phyloP scores from a whole-genome alignment of 495 filamentous ascomycete species.

The Neurospora sp. region DNA sequence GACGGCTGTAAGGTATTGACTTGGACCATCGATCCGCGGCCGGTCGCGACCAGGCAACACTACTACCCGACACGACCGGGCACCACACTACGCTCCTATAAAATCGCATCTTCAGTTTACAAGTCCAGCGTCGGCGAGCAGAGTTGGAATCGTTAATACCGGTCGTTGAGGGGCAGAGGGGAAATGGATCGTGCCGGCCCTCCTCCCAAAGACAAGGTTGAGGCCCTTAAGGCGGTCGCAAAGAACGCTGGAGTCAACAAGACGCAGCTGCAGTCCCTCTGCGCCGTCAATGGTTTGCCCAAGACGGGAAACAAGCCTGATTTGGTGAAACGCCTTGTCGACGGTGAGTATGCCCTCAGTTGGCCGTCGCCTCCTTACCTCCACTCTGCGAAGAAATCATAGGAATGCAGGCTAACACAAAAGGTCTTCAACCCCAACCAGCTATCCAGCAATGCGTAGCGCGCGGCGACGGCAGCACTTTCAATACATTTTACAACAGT shows the following conservation, averaged over 20 bases:
- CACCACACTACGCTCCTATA: neutral
- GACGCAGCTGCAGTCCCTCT: conserved; percentile 61
- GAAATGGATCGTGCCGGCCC: neutral
- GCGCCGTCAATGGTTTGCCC: conserved; percentile 55
- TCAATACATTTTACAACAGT: conserved; percentile 13
- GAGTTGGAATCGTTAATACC: neutral
- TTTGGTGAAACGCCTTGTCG: conserved; percentile 64
- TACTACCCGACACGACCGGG: neutral
- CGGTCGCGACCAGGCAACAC: neutral
- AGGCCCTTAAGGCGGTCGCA: conserved; percentile 24
- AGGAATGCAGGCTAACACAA: neutral
- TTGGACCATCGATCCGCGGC: neutral
- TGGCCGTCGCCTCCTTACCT: neutral
- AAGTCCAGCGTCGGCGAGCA: neutral
- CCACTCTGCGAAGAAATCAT: neutral
- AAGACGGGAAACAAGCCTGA: conserved; percentile 74
- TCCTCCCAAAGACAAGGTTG: conserved; percentile 26
- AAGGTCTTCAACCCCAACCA: neutral
- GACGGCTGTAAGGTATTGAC: neutral
- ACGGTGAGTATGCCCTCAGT: conserved; percentile 39
- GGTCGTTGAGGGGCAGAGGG: neutral
- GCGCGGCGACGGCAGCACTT: conserved; percentile 5
- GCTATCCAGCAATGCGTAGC: conserved; percentile 11
- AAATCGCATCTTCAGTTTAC: neutral
- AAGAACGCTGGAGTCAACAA: conserved; percentile 42